These are phyloP conservation scores for Sapria himalayana DNA, from an alignment of 345 rosid species.

Conservation along the genomic window DNA sequence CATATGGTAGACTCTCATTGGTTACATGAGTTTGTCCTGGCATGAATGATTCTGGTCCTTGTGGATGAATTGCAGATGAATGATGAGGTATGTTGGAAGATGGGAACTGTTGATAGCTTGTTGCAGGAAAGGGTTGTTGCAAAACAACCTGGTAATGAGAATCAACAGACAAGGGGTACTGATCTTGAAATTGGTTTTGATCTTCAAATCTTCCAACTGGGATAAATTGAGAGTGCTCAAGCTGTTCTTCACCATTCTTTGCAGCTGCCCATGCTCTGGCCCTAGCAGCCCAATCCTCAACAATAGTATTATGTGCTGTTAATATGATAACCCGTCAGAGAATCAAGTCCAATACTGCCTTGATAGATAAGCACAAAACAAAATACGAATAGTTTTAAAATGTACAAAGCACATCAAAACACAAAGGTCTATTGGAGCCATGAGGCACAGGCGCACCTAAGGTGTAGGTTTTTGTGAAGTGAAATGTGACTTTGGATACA, in stretches of 20 bases:
- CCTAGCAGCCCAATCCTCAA: conserved; percentile 88
- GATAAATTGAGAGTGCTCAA: conserved; percentile 23
- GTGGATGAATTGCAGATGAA: conserved; percentile 19
- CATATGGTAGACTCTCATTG: conserved; percentile 23
- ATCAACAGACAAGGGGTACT: conserved; percentile 22
- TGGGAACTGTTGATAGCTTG: conserved; percentile 45
- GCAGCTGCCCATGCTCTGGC: conserved; percentile 89
- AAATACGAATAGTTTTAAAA: too few relatives aligned
- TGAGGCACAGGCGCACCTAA: too few relatives aligned
- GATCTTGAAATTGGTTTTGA: conserved; percentile 25
- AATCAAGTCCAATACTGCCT: too few relatives aligned
- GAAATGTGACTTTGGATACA: too few relatives aligned
- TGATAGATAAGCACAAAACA: too few relatives aligned
- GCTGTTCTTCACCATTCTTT: conserved; percentile 36
- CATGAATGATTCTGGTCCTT: conserved; percentile 18
- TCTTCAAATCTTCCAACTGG: conserved; percentile 28
- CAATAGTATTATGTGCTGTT: too few relatives aligned
- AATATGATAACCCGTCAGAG: too few relatives aligned
- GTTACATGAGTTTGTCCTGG: conserved; percentile 22
- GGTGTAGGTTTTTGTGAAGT: too few relatives aligned
- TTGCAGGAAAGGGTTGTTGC: conserved; percentile 21
- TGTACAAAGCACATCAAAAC: too few relatives aligned
- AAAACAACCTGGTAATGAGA: conserved; percentile 39
- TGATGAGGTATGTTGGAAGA: conserved; percentile 22
- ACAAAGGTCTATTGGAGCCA: too few relatives aligned